Evolutionary conservation across 83 land plant species (phyloP), one percentile per base, ranked within the genome.

Genomic region (Picea abies): DNA sequence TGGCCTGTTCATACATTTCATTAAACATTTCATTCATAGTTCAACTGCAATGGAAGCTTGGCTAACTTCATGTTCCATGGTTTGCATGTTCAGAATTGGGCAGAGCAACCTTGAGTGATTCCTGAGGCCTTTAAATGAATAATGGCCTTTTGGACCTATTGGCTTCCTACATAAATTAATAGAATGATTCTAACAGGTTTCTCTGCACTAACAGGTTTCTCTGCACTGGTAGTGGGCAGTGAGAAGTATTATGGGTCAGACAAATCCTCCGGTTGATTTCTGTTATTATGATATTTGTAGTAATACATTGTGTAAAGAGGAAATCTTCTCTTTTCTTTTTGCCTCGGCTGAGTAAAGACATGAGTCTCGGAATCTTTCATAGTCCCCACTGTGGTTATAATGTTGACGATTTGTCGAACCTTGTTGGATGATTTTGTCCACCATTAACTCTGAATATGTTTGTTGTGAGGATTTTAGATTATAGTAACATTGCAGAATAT

Each of bases 131-230:
- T 9, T 2, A 44, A 73, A 73, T 12, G 58, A 32, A 52, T 11
- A 52, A 52, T 79, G 32, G n/a, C 39, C 19, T 79, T n/a, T 20
- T 8, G 26, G 80, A 32, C 80, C 1, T 32, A 63, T 3, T 25
- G 35, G 63, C 37, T 60, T 79, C 80, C 63, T 79, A 73, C 77
- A 73, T 44, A 39, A 73, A 73, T 39, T 0, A 15, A 20, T 73
- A 6, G 12, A 60, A 41, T 84, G 92, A 85, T 85, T 88, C 92
- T 90, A 89, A 90, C 94, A 92, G 94, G 92, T 92, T 89, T 92
- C 94, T 90, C 92, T 92, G 94, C 44, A 92, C 89, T 92, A n/a
- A n/a, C n/a, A n/a, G n/a, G n/a, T n/a, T n/a, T 92, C 92, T 90
- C 92, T 92, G 94, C 44, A 92, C 90, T 92, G 94, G 82, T 79